phyloP scores from a whole-genome alignment of 495 filamentous ascomycete species.

The Aspergillus taichungensis region DNA sequence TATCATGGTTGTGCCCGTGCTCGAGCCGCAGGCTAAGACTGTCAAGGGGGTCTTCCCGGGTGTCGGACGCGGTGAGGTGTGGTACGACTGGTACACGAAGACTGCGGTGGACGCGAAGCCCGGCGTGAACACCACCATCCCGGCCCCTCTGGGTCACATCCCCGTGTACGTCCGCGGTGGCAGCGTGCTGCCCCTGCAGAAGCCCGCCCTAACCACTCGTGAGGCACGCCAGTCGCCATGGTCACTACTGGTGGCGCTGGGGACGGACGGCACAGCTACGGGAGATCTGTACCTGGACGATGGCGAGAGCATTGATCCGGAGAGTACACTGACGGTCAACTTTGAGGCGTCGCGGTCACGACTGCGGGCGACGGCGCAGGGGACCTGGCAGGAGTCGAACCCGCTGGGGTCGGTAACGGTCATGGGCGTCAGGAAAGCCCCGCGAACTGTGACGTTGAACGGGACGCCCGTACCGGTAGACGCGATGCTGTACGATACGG shows the following conservation, averaged over 20 bases:
- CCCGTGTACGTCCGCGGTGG: slow-evolving; percentile 69
- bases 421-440: slow-evolving; percentile 44
- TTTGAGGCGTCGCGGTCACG: slow-evolving; percentile 42
- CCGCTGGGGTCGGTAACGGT: slow-evolving; percentile 58
- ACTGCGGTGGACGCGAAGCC: slow-evolving; percentile 41
- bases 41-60: slow-evolving; percentile 78
- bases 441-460: slow-evolving; percentile 44
- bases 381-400: slow-evolving; percentile 52
- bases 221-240: slow-evolving; percentile 60
- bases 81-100: slow-evolving; percentile 80
- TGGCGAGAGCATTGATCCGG: slow-evolving; percentile 59
- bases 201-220: slow-evolving; percentile 59
- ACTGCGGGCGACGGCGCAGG: slow-evolving; percentile 39
- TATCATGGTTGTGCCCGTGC: slow-evolving; percentile 64
- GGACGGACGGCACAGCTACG: slow-evolving; percentile 44
- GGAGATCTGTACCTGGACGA: slow-evolving; percentile 78
- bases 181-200: slow-evolving; percentile 58
- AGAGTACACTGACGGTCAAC: slow-evolving; percentile 47
- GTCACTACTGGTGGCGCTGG: slow-evolving; percentile 58
- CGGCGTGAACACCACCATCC: slow-evolving; percentile 62
- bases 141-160: slow-evolving; percentile 70
- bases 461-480: slow-evolving; percentile 27
- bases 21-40: slow-evolving; percentile 52
- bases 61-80: slow-evolving; percentile 49
- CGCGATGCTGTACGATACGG: slow-evolving; percentile 41